Evolutionary conservation across 805 yeast genomes (phyloP), one percentile per base, ranked within the genome.

Genomic region (Wickerhamiella shivajii): DNA sequence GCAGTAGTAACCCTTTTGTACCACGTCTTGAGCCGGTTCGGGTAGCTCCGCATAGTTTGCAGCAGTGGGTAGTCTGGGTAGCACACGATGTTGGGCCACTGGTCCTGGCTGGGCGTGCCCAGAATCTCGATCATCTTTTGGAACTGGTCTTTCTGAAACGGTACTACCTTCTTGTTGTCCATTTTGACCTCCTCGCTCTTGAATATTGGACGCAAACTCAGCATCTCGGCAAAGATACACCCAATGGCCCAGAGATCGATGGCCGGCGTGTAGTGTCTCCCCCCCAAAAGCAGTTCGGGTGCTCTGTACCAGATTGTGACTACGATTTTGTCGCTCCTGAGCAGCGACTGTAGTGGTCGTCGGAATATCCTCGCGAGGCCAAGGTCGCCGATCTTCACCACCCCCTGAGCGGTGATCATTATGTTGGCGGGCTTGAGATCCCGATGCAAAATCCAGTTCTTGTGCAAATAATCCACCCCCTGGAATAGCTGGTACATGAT

Each of bases 231-330:
- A 44, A 87, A 60, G 3, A 85, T 85, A 53, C 96, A 85, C 0
- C 97, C 97, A 4, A 80, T 81, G 0, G 97, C 93, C 97, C 97
- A 85, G 22, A 80, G 53, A 58, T 90, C 94, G 31, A 90, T 74
- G 0, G 93, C 84, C 1, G 94, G 85, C 0, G 96, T 77, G 50
- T 85, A 85, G 56, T 85, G 94, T 24, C 93, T 64, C 2, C 92
- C 83, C 0, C 96, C 96, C n/a, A 85, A 56, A 22, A 85, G 58
- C 24, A 85, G 60, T 50, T 85, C 97, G 0, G 95, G 95, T 0
- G 95, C 93, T 44, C 97, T 64, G 52, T 85, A 85, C 97, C 97
- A 85, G 37, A 85, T 85, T 0, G 97, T 85, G 9, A 85, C 96
- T 36, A 85, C 96, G 11, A 85, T 95, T 56, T 85, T 85, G 55